Conservation (phyloP, 441 rosid species). For the Arabidopsis hybrid region DNA sequence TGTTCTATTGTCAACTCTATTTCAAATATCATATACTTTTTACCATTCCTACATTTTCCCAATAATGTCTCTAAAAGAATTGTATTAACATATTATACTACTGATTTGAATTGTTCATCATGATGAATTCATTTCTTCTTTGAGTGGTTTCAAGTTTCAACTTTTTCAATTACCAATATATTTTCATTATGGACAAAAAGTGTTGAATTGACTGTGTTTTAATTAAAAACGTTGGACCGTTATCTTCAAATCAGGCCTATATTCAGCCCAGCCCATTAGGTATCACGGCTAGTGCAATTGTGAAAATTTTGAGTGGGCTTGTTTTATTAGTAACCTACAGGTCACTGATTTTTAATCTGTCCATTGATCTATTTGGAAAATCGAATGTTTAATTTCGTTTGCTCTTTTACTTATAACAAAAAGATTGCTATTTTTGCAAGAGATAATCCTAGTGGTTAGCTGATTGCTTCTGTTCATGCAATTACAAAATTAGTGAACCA, state of each 20-base stretch:
- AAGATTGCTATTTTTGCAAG: no score
- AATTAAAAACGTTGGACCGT: background rate
- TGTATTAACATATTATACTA: constrained; percentile 3
- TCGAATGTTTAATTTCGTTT: background rate
- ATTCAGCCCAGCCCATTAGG: constrained; percentile 25
- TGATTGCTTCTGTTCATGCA: background rate
- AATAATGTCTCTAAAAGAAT: background rate
- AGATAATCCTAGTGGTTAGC: background rate
- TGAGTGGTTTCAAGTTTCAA: constrained; percentile 27
- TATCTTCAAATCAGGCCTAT: background rate
- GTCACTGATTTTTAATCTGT: background rate
- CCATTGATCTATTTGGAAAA: background rate
- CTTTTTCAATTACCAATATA: constrained; percentile 11
- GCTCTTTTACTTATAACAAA: background rate
- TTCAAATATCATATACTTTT: constrained; percentile 13
- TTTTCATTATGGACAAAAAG: background rate
- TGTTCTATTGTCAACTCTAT: background rate
- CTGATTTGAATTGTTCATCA: constrained; percentile 25
- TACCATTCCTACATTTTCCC: constrained; percentile 1
- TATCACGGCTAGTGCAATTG: background rate
- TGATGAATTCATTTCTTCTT: constrained; percentile 20
- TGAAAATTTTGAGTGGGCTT: background rate
- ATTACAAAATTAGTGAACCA: background rate
- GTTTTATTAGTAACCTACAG: background rate
- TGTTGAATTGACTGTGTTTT: background rate